A percentile compares a stretch with the other conserved stretches of the same genome.
Conservation (phyloP, 2,329 filamentous ascomycete species). For the Neofusicoccum cordaticola region DNA sequence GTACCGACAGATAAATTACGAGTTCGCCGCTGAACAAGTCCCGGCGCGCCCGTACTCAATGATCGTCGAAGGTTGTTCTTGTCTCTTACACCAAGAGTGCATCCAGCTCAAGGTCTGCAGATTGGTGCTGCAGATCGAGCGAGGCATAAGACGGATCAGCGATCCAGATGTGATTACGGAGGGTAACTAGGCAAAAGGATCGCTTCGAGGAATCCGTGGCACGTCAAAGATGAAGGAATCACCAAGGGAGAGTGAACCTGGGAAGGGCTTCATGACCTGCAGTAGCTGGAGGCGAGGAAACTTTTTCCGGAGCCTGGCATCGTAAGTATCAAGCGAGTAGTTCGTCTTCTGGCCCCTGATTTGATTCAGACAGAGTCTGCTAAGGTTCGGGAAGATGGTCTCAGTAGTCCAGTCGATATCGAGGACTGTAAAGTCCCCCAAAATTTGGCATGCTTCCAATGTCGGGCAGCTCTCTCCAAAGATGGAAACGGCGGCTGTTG, state of each 20-base stretch:
- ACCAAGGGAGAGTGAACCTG: neutral
- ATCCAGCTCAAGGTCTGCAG: constrained; percentile 18
- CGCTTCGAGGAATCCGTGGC: neutral
- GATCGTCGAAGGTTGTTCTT: constrained; percentile 15
- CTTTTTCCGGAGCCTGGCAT: neutral
- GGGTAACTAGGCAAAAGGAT: neutral
- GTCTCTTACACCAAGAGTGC: constrained; percentile 16
- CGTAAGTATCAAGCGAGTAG: neutral
- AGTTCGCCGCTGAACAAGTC: constrained; percentile 16
- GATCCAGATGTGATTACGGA: neutral
- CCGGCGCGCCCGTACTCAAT: constrained; percentile 17
- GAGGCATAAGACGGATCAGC: constrained; percentile 13
- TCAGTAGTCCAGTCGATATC: constrained; percentile 5
- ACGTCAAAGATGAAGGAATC: neutral
- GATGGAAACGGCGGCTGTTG: neutral
- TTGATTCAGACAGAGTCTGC: constrained; percentile 2
- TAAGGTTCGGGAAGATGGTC: neutral
- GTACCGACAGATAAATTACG: constrained; percentile 19
- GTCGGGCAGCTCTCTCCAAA: neutral
- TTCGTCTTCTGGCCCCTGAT: neutral
- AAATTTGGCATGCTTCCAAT: neutral
- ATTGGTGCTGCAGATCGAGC: constrained; percentile 15
- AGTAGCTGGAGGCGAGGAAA: neutral
- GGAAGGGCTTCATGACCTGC: constrained; percentile 1
- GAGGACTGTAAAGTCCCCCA: neutral